These are phyloP conservation scores for Penicillium cosmopolitanum DNA, from an alignment of 495 filamentous ascomycete species.

Conservation along the genomic window DNA sequence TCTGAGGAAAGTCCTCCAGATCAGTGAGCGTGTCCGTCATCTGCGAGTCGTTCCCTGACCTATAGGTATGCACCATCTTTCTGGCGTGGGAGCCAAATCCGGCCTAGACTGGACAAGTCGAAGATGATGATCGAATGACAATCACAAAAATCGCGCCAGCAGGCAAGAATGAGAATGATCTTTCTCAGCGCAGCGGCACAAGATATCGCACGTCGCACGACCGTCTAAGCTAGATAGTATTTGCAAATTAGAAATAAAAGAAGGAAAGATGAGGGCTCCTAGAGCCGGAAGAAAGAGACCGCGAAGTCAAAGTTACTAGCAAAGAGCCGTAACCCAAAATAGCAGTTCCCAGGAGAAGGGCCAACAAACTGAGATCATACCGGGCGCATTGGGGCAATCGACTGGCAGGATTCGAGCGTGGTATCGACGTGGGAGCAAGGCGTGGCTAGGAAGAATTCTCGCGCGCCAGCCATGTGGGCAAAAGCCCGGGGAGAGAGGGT, in stretches of 20 bases:
- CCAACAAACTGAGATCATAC: slow-evolving; percentile 5
- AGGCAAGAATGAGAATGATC: not conserved
- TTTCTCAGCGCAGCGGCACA: not conserved
- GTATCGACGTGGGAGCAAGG: slow-evolving; percentile 30
- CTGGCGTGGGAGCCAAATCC: slow-evolving; percentile 3
- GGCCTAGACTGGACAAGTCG: not conserved
- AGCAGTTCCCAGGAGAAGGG: slow-evolving; percentile 25
- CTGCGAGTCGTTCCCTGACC: slow-evolving; percentile 20
- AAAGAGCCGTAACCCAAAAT: slow-evolving; percentile 19
- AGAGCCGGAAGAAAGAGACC: not conserved
- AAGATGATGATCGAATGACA: not conserved
- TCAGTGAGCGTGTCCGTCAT: slow-evolving; percentile 18
- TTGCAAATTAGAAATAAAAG: slow-evolving; percentile 4
- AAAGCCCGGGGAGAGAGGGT: not conserved
- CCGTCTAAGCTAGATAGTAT: not conserved
- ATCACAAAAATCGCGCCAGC: not conserved
- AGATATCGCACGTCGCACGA: not conserved
- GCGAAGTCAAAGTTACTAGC: not conserved
- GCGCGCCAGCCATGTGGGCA: slow-evolving; percentile 24
- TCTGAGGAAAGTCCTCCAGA: slow-evolving; percentile 30
- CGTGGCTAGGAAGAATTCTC: slow-evolving; percentile 25
- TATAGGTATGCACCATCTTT: slow-evolving; percentile 11
- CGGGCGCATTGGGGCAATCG: not conserved
- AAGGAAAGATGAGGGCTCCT: slow-evolving; percentile 1
- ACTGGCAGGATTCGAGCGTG: slow-evolving; percentile 17